Evolutionary conservation across 1,139 yeast species (phyloP).

Genomic region (Pichia sp.): DNA sequence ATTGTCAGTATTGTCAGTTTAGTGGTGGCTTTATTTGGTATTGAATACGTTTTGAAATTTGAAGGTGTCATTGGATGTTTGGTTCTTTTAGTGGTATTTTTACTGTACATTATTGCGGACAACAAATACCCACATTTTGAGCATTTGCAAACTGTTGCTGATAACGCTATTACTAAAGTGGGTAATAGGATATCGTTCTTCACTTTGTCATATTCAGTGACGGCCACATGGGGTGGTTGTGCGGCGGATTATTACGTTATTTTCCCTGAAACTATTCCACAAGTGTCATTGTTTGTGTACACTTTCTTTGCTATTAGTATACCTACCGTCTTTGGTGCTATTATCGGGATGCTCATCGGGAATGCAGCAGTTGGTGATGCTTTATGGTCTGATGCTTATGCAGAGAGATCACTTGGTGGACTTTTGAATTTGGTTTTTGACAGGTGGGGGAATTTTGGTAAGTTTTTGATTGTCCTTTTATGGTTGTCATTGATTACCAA

Average conservation of each 20-base stretch:
- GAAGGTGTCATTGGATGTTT: conserved; percentile 68
- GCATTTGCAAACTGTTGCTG: conserved; percentile 33
- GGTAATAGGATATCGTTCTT: conserved; percentile 75
- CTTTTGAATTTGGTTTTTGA: conserved; percentile 58
- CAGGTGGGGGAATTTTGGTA: conserved; percentile 78
- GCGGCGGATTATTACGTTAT: conserved; percentile 81
- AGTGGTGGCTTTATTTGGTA: conserved; percentile 68
- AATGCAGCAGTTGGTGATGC: conserved; percentile 52
- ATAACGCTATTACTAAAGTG: conserved; percentile 31
- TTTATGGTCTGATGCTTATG: conserved; percentile 57
- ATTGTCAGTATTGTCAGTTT: conserved; percentile 61
- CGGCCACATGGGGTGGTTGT: conserved; percentile 87
- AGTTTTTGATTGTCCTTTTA: conserved; percentile 60
- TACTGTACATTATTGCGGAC: conserved; percentile 64
- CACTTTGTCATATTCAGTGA: conserved; percentile 68
- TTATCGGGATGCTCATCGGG: conserved; percentile 65
- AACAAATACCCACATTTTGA: conserved; percentile 38
- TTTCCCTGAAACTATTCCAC: conserved; percentile 69
- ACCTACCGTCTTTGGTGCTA: conserved; percentile 76
- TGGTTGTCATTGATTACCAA: conserved; percentile 73
- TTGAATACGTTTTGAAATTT: conserved; percentile 57
- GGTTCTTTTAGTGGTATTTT: conserved; percentile 57
- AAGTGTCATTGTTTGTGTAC: conserved; percentile 45
- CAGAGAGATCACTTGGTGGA: conserved; percentile 68
- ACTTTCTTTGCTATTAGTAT: conserved; percentile 64